Conservation (phyloP, 441 rosid genomes). For the Gossypium aridum region DNA sequence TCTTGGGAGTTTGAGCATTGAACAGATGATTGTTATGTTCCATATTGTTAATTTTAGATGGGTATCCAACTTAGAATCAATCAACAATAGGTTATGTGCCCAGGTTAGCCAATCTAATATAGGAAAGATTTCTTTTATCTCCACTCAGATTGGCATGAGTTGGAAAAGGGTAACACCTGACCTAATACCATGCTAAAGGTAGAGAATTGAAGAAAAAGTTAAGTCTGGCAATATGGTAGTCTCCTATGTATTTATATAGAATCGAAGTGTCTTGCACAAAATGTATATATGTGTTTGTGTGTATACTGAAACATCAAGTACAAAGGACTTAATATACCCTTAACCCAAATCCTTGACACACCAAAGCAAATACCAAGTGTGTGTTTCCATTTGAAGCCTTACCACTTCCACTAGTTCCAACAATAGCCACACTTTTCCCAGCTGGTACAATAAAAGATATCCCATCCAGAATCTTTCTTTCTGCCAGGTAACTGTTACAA, state of each 20-base stretch:
- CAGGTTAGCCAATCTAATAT: not conserved
- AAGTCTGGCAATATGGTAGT: not conserved
- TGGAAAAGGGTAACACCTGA: not conserved
- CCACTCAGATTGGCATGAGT: not conserved
- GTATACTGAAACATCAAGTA: not conserved
- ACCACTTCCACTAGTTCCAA: slow-evolving; percentile 96
- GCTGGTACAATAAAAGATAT: slow-evolving; percentile 78
- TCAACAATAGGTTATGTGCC: not conserved
- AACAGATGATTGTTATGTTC: not conserved
- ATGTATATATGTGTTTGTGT: too few species aligned
- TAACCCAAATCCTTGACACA: not conserved
- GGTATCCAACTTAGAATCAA: not conserved
- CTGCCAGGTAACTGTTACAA: slow-evolving; percentile 52
- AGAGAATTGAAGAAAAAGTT: not conserved
- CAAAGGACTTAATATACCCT: not conserved
- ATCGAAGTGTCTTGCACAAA: too few species aligned
- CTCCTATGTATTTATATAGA: not conserved
- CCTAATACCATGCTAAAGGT: not conserved
- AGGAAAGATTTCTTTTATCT: not conserved
- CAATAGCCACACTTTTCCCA: slow-evolving; percentile 94
- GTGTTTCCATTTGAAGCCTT: slow-evolving; percentile 24
- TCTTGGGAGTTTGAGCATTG: not conserved
- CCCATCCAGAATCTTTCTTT: slow-evolving; percentile 87
- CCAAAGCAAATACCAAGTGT: not conserved
- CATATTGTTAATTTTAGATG: not conserved